Percentiles rank a stretch among this genome's conserved stretches.
Conservation (phyloP, 164 flowering plant species). For the Echeveria elegans region DNA sequence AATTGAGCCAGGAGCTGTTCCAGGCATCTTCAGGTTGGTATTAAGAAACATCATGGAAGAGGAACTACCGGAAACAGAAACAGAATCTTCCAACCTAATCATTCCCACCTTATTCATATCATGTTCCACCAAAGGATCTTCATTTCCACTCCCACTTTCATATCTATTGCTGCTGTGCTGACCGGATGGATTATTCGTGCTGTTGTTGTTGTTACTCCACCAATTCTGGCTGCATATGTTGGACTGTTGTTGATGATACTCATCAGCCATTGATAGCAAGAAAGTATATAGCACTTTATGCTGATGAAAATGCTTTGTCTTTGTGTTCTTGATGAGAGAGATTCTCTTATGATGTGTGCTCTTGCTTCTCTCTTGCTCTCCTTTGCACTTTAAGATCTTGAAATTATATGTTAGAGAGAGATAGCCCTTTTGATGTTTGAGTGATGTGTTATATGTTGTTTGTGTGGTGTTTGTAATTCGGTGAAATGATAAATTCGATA, state of each 20-base stretch:
- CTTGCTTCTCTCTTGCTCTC: neutral
- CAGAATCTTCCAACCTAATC: neutral
- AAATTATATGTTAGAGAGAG: slow-evolving; percentile 1
- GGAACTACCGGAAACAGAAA: neutral
- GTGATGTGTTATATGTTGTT: neutral
- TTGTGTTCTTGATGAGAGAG: slow-evolving; percentile 5
- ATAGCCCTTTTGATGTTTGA: neutral
- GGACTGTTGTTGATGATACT: slow-evolving; percentile 4
- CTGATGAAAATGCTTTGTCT: slow-evolving; percentile 1
- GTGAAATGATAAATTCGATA: neutral
- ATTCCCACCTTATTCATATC: neutral
- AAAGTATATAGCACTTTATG: slow-evolving; percentile 1
- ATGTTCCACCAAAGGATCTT: neutral
- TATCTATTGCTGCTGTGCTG: neutral
- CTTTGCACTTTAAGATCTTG: neutral
- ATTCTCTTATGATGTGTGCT: slow-evolving; percentile 1
- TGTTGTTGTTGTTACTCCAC: neutral
- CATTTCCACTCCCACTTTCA: neutral
- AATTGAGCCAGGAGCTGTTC: neutral
- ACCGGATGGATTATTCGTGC: neutral
- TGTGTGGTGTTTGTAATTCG: neutral
- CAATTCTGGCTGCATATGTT: slow-evolving; percentile 1
- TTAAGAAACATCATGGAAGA: slow-evolving; percentile 1
- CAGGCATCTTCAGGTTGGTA: neutral
- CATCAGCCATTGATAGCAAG: neutral